These are phyloP conservation scores for Porodaedalea pini DNA, from an alignment of 1,284 basidiomycete genomes.

Conservation along the genomic window DNA sequence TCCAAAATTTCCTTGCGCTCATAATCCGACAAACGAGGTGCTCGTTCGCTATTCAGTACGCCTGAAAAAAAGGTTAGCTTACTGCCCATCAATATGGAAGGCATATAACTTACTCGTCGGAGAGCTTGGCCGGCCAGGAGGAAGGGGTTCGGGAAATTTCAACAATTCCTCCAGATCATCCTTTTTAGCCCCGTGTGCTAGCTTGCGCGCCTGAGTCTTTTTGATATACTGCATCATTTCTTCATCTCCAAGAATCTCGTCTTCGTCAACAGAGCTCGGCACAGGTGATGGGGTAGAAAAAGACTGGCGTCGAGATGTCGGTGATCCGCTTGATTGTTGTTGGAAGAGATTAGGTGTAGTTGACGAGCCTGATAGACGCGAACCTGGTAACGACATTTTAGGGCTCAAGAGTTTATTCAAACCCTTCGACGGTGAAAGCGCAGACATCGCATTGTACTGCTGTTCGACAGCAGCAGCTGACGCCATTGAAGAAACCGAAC, in stretches of 20 bases:
- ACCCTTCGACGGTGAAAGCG: constrained; percentile 76
- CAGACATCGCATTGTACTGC: constrained; percentile 41
- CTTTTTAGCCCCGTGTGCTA: constrained; percentile 79
- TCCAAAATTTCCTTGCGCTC: constrained; percentile 92
- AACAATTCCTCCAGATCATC: constrained; percentile 87
- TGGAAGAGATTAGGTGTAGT: constrained; percentile 51
- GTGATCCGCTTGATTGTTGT: constrained; percentile 54
- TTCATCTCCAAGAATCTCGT: constrained; percentile 88
- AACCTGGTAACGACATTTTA: constrained; percentile 60
- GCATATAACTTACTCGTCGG: constrained; percentile 59
- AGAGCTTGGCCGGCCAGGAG: constrained; percentile 65
- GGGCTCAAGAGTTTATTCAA: constrained; percentile 70
- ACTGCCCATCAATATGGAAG: constrained; percentile 17
- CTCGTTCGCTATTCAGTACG: constrained; percentile 58
- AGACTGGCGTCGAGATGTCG: constrained; percentile 71
- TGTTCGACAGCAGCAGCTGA: constrained; percentile 41
- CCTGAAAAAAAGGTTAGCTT: constrained; percentile 37
- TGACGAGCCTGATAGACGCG: constrained; percentile 51
- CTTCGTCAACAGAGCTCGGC: constrained; percentile 77
- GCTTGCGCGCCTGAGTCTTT: constrained; percentile 84
- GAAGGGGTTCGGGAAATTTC: constrained; percentile 87
- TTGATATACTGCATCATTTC: constrained; percentile 96
- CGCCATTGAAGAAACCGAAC: constrained; percentile 64
- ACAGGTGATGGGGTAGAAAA: constrained; percentile 78
- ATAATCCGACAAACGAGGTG: constrained; percentile 72